Percentiles rank a stretch among this genome's conserved stretches.
These are phyloP conservation scores for Secale cereale DNA, from an alignment of 176 grass and related monocot genomes.

Conservation along the genomic window DNA sequence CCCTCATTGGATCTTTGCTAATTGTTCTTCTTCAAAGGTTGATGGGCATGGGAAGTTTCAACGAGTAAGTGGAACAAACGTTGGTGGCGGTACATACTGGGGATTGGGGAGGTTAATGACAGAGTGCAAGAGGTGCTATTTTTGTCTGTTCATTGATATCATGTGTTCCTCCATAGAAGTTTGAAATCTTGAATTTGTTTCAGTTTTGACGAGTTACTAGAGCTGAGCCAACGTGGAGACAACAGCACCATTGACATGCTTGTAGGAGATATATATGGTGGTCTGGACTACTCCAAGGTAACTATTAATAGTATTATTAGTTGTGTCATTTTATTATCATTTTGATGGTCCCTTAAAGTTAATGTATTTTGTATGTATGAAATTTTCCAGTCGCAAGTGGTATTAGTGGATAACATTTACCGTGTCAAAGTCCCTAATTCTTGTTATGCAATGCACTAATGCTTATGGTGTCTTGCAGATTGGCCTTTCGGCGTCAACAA, in stretches of 20 bases:
- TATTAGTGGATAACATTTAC: slow-evolving; percentile 3
- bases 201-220: slow-evolving; percentile 98
- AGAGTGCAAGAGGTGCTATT: slow-evolving; percentile 83
- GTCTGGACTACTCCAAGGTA: slow-evolving; percentile 97
- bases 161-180: slow-evolving; percentile 4
- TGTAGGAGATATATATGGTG: slow-evolving; percentile 98
- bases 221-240: slow-evolving; percentile 92
- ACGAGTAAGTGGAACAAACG: slow-evolving; percentile 98
- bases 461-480: slow-evolving; percentile 56
- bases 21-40: slow-evolving; percentile 63
- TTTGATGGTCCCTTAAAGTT: slow-evolving; percentile 1
- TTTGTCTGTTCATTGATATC: slow-evolving; percentile 19
- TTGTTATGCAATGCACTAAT: slow-evolving; percentile 20
- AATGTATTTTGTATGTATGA: slow-evolving; percentile 8
- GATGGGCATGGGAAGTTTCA: slow-evolving; percentile 95
- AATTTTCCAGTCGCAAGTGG: not conserved
- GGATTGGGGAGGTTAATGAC: slow-evolving; percentile 95
- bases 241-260: slow-evolving; percentile 96
- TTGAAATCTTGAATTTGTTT: slow-evolving; percentile 34
- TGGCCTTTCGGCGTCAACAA: slow-evolving; percentile 95
- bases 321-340: slow-evolving; percentile 10
- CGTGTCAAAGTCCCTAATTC: not conserved
- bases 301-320: slow-evolving; percentile 8
- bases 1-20: slow-evolving; percentile 20
- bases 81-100: slow-evolving; percentile 97